Base-by-base conservation (phyloP, 2,329 filamentous ascomycete species). In the Penicillium sp. region DNA sequence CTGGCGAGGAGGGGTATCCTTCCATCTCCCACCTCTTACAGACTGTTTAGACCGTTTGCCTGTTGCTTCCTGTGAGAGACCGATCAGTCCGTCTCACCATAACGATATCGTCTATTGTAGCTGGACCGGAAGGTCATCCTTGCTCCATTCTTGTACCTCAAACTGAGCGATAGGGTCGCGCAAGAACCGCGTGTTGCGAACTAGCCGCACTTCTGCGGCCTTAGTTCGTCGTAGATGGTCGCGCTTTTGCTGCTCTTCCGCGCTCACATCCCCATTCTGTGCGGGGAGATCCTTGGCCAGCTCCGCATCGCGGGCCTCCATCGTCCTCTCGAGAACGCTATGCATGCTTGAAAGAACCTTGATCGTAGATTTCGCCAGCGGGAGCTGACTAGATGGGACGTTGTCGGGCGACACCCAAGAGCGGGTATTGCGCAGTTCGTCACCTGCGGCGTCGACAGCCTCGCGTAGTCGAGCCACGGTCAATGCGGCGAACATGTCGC, bases 401-500 rank as follows among this genome's bases (percentile, higher is more conserved):
- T 82, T 81, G 72, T 98, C 93, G 0, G 85, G 85, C 62, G 89
- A 92, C 52, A 90, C 80, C 95, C 95, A 99, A 63, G 87, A 87
- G 6, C 80, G 76, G 2, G 78, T 84, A 7, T 80, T 74, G 16
- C 81, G 76, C 4, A 96, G 78, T 2, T 73, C 69, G 2, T 74
- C 68, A 6, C 71, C 73, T 0, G 80, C 79, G 3, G 78, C 78
- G 55, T 81, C 77, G 1, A 92, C 89, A 28, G 92, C 93, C 80
- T 98, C 92, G 60, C 94, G 89, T 72, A 99, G 87, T 33, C 94
- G 88, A 43, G 91, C 91, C 1, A 97, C 87, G 73, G 92, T 93
- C 49, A 99, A 83, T 7, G 94, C 94, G 33, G 93, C 94, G 73
- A 99, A 98, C 94, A 99, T 97, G 80, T 99, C 95, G 51, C 95